phyloP scores from a whole-genome alignment of 2,329 filamentous ascomycete species.

The Monilinia vaccinii-corymbosi region DNA sequence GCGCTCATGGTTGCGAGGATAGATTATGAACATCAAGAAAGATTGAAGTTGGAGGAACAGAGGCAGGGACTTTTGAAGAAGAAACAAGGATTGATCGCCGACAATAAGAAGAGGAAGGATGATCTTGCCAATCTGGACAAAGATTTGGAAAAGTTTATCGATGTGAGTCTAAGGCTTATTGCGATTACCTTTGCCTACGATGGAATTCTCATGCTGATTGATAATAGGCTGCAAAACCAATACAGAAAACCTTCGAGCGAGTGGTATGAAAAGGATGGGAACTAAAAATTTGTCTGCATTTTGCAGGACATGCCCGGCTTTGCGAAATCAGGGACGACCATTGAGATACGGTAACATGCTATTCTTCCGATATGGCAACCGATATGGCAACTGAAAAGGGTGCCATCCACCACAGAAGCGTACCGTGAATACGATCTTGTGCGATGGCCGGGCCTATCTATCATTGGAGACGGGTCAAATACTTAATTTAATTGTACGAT shows the following conservation, averaged over 20 bases:
- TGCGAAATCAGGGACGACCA: neutral
- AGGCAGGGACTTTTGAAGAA: conserved; percentile 66
- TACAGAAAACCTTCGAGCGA: conserved; percentile 78
- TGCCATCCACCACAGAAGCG: too few relatives aligned
- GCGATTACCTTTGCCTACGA: neutral
- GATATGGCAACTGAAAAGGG: neutral
- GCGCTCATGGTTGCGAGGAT: conserved; percentile 84
- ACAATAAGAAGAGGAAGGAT: conserved; percentile 89
- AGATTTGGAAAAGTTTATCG: conserved; percentile 89
- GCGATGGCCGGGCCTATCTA: neutral
- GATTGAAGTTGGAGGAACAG: conserved; percentile 77
- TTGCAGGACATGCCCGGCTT: neutral
- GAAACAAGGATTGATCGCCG: conserved; percentile 59
- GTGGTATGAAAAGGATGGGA: conserved; percentile 31
- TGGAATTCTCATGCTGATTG: conserved; percentile 4
- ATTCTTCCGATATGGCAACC: neutral
- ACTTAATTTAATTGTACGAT: neutral
- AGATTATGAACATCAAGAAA: conserved; percentile 77
- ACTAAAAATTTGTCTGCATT: neutral
- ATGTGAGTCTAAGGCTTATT: conserved; percentile 43
- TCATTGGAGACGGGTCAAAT: neutral
- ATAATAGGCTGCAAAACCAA: conserved; percentile 70
- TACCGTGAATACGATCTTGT: neutral
- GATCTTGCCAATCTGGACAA: conserved; percentile 85
- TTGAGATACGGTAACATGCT: neutral